phyloP scores from a whole-genome alignment of 805 yeast genomes.

The Zygotorulaspora florentina region DNA sequence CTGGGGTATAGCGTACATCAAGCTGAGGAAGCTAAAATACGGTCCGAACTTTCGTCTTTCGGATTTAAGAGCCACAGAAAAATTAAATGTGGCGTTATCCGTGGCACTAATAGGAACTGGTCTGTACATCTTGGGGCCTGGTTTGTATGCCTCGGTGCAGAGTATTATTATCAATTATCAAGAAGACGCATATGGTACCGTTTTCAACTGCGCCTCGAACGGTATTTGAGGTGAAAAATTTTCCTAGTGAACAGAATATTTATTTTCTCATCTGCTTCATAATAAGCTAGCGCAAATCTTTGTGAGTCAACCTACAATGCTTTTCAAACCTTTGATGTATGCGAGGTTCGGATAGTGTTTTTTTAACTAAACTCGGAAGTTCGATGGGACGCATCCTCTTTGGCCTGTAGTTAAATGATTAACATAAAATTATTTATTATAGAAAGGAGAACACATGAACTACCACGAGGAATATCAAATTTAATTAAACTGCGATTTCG shows the following conservation, averaged over 20 bases:
- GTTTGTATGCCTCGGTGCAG: conserved; percentile 51
- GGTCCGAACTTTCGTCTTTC: conserved; percentile 29
- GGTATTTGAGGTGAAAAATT: conserved; percentile 15
- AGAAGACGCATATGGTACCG: conserved; percentile 46
- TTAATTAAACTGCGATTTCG: background rate
- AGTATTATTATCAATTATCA: conserved; percentile 51
- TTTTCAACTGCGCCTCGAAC: conserved; percentile 48
- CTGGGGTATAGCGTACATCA: conserved; percentile 57
- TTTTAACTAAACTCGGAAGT: too few species aligned
- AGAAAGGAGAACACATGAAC: too few species aligned
- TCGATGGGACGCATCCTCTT: too few species aligned
- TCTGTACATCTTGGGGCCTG: conserved; percentile 55
- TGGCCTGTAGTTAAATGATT: too few species aligned
- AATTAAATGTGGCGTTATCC: conserved; percentile 38
- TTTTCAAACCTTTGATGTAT: too few species aligned
- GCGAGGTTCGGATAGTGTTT: too few species aligned
- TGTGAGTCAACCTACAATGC: too few species aligned
- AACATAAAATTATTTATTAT: too few species aligned
- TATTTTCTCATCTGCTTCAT: too few species aligned
- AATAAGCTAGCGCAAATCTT: too few species aligned
- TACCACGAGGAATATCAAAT: too few species aligned
- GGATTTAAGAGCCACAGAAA: conserved; percentile 31
- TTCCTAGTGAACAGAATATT: too few species aligned
- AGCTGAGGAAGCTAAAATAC: conserved; percentile 38
- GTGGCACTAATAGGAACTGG: conserved; percentile 44